These are phyloP conservation scores for Lunularia cruciata DNA, from an alignment of 225 moss, liverwort and hornwort genomes.

Conservation along the genomic window DNA sequence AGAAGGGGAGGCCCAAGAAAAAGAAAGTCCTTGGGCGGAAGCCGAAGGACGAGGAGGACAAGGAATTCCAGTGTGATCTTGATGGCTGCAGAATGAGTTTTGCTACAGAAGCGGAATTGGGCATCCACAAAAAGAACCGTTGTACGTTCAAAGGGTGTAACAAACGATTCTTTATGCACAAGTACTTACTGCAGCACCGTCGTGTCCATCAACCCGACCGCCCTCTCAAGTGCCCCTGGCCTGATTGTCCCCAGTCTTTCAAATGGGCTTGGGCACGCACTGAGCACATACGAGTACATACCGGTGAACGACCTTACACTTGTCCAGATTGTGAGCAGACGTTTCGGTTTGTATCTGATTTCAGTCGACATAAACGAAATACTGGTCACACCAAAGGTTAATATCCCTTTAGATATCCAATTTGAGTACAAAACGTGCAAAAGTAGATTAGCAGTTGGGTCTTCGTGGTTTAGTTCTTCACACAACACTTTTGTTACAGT, in stretches of 20 bases:
- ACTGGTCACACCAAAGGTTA: constrained; percentile 72
- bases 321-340: constrained; percentile 88
- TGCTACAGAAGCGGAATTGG: constrained; percentile 67
- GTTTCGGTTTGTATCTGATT: constrained; percentile 94
- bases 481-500: neutral
- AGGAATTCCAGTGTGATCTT: constrained; percentile 88
- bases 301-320: constrained; percentile 82
- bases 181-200: constrained; percentile 91
- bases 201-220: constrained; percentile 89
- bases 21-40: constrained; percentile 29
- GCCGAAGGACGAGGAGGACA: constrained; percentile 33
- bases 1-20: constrained; percentile 31
- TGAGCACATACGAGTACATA: constrained; percentile 93
- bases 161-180: constrained; percentile 92
- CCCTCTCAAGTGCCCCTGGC: constrained; percentile 86
- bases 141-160: constrained; percentile 95
- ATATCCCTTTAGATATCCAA: constrained; percentile 5
- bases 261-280: constrained; percentile 99
- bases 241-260: constrained; percentile 78
- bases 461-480: constrained; percentile 23
- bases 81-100: constrained; percentile 96
- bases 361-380: constrained; percentile 95
- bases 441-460: constrained; percentile 6
- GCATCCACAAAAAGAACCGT: constrained; percentile 82
- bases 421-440: neutral